Evolutionary conservation across 2,329 filamentous ascomycete species (phyloP).

Genomic region (Pestalotiopsis sp.): DNA sequence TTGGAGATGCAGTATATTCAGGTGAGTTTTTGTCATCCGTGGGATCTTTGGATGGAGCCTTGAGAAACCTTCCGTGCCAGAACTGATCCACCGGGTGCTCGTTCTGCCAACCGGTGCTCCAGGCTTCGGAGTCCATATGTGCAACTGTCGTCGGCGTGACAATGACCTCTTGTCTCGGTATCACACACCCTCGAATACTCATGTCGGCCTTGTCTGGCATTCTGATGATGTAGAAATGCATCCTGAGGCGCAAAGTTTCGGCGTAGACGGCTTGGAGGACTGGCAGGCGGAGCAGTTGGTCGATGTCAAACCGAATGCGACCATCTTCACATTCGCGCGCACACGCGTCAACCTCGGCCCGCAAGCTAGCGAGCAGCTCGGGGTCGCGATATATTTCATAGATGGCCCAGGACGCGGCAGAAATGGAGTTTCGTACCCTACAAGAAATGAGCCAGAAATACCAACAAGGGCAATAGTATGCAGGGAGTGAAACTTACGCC

Average conservation of each 20-base stretch:
- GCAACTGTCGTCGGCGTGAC: conserved; percentile 18
- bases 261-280: conserved; percentile 24
- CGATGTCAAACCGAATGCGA: conserved; percentile 22
- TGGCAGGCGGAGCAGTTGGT: conserved; percentile 19
- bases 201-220: conserved; percentile 21
- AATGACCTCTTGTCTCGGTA: conserved; percentile 19
- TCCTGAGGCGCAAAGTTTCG: conserved; percentile 21
- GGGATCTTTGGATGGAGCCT: background rate
- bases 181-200: conserved; percentile 17
- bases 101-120: conserved; percentile 22
- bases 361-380: conserved; percentile 23
- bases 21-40: background rate
- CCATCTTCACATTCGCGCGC: conserved; percentile 15
- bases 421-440: conserved; percentile 25
- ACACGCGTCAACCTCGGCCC: conserved; percentile 23
- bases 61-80: conserved; percentile 24
- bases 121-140: conserved; percentile 22
- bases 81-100: conserved; percentile 21
- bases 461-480: background rate
- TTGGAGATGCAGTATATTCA: conserved; percentile 3
- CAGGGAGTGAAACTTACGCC: conserved; percentile 17
- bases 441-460: conserved; percentile 14
- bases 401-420: conserved; percentile 24
- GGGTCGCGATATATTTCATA: conserved; percentile 28
- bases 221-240: conserved; percentile 18